Base-by-base conservation (phyloP, 345 rosid genomes). In the Eucalyptus leucophloia region DNA sequence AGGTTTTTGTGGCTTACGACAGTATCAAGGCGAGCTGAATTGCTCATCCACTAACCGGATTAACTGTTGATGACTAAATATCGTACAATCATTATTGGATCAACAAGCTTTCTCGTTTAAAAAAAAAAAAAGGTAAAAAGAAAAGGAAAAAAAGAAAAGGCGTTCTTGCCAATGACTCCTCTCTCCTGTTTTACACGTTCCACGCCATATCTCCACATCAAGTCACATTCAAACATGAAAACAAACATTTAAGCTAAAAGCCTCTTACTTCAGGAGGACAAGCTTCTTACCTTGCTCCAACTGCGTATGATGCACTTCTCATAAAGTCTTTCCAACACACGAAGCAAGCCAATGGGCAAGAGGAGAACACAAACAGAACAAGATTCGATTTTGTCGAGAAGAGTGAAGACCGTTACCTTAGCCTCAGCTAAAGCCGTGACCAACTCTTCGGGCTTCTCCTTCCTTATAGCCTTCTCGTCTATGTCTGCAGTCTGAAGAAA, bases 371-470 rank as follows among this genome's bases (percentile, higher is more conserved):
- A 32, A 86, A 86, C 56, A 86, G 42, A 86, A 47, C 88, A 50
- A 32, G 28, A n/a, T 56, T 56, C 7, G 30, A 56, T 50, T 49
- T 50, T 56, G 1, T 12, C 28, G 19, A 26, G 34, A 58, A 88
- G 58, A 72, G 62, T 56, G 85, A 88, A 87, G 45, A 24, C 47
- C 83, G 83, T 21, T 89, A 96, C 99, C 97, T 97, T 98, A 14
- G 99, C 99, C 94, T 96, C 94, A 49, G 99, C 99, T 56, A 98
- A 92, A 92, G 98, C 96, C 86, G 93, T 92, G n/a, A 98, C 99
- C 93, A 98, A 91, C 47, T 98, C 99, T 90, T 98, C 98, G 12
- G 99, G 96, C 88, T 92, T 95, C 54, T 95, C 98, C 91, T 90
- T 94, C 90, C 99, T 94, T 28, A 98, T 96, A 56, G 91, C 87